phyloP scores from a whole-genome alignment of 192 early-diverging fungal genomes.

The Coemansia sp. region DNA sequence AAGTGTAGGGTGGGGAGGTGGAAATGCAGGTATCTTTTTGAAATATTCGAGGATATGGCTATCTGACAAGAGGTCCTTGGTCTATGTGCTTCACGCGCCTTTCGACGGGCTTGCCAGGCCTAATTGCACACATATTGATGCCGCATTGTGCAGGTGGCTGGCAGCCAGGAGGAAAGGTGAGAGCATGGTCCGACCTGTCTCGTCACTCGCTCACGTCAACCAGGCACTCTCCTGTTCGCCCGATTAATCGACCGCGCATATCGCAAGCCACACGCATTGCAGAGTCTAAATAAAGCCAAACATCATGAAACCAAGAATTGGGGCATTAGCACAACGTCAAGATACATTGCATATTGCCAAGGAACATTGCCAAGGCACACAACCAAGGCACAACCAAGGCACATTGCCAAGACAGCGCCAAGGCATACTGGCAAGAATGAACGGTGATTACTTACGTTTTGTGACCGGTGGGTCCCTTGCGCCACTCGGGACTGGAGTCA shows the following conservation, averaged over 20 bases:
- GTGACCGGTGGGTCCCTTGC: constrained; percentile 57
- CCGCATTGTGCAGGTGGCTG: not conserved
- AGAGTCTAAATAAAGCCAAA: constrained; percentile 36
- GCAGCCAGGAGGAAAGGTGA: not conserved
- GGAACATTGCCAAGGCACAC: not conserved
- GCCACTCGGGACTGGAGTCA: constrained; percentile 60
- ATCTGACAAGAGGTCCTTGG: too few relatives aligned
- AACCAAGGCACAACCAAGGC: not conserved
- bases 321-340: not conserved
- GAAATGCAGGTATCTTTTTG: too few relatives aligned
- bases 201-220: constrained; percentile 4
- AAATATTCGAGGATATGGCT: too few relatives aligned
- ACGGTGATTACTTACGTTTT: constrained; percentile 53
- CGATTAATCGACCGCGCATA: constrained; percentile 56
- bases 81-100: too few relatives aligned
- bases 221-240: constrained; percentile 41
- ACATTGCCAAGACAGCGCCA: not conserved
- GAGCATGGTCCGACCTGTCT: not conserved
- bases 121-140: not conserved
- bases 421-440: not conserved
- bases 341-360: not conserved
- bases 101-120: not conserved
- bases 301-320: constrained; percentile 1
- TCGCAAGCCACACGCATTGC: constrained; percentile 57
- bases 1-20: too few relatives aligned